Evolutionary conservation across 371 early-diverging fungal genomes (phyloP), one percentile per base, ranked within the genome.

Genomic region (Zychaea mexicana): DNA sequence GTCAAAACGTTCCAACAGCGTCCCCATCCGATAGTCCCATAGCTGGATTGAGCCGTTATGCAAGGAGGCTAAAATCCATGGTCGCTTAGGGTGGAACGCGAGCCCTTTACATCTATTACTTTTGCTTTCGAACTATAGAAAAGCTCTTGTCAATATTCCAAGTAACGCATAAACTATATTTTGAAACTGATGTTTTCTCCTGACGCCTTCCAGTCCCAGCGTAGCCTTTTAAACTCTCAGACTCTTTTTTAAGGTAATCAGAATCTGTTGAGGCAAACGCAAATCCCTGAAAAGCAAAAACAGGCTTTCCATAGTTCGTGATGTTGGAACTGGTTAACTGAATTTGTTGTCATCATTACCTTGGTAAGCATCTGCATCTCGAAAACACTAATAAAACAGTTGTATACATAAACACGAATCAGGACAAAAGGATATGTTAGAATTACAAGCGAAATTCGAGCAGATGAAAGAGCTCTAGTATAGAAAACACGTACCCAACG

Each of bases 1-100:
- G 63, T 96, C 95, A 76, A 99, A 98, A 45, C 95, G 92, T 61
- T 98, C 96, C 28, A 99, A 83, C 61, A 96, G 85, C 4, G 97
- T 94, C n/a, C 97, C 96, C 92, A 98, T 95, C 61, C 96, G 91
- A 77, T 99, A 99, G 85, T 99, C 98, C 98, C 98, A 99, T 32
- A 97, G 88, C 78, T 98, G 98, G 60, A 99, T 88, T 61, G 92
- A 92, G 15, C 99, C 99, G 82, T 96, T 99, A 77, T 99, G 99
- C 57, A 98, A 84, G 17, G 97, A 94, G 9, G 96, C 93, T 30
- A 99, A 88, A 67, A 99, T 89, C 94, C 99, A 96, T 9, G 99
- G 98, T 59, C 98, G 91, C 71, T 94, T 97, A 1, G 98, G 97
- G 74, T 99, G 99, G 78, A 99, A 99, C 27, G 96, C 92, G 66